Evolutionary conservation across 306 rosid species (phyloP), one percentile per base, ranked within the genome.

Genomic region (Rosa lucieae): DNA sequence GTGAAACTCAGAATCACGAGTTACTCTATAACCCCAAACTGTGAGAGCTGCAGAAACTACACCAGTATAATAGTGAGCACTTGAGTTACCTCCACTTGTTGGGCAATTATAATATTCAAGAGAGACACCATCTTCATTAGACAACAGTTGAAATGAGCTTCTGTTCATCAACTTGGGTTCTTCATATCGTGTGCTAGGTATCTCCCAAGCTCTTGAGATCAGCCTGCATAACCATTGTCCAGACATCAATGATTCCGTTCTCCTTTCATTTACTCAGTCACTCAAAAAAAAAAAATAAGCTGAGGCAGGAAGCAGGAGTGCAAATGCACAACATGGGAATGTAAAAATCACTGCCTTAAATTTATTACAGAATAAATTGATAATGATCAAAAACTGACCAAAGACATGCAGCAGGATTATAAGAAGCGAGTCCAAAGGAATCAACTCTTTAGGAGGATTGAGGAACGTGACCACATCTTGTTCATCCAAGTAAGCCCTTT

Each of bases 321-420:
- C 68, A 29, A 29, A 62, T 62, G 68, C 10, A 65, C 69, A 65
- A 65, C 10, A 32, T 62, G 10, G 70, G 10, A 35, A 65, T 13
- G 43, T 35, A 37, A 35, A 35, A 59, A 6, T 63, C 10, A 32
- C n/a, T 63, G 11, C 42, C 9, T 1, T 26, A 26, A 5, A 4
- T 26, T 62, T 1, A 32, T 26, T 29, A 63, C 46, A 66, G 10
- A 37, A 6, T 5, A 35, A 66, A 46, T 37, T 66, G 44, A 14
- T 1, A 23, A 47, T 10, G 42, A 59, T 10, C 26, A 14, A 10
- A 82, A 29, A 77, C 81, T 71, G 72, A 92, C 98, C 98, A 92
- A 39, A 92, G 86, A 86, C 92, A 94, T 2, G 92, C 89, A 63
- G 98, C 92, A 46, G 97, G 94, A 79, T 94, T 94, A 69, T 90